Percentiles rank a stretch among this genome's conserved stretches.
phyloP scores from a whole-genome alignment of 805 yeast species.

The Sugiyamaella qingdaonensis region DNA sequence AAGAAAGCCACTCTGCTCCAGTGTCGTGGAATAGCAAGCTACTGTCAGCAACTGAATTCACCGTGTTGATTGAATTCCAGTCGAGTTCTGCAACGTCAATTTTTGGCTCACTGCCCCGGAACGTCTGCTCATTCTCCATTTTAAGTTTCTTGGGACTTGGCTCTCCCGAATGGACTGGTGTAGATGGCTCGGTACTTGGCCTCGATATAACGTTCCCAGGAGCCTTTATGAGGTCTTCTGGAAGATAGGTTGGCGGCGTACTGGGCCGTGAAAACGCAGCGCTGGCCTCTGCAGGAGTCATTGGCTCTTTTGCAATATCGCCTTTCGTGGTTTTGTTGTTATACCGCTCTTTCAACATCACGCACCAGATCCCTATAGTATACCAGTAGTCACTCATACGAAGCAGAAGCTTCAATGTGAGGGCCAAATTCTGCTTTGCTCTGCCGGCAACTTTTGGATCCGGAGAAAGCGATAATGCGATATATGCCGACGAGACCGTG shows the following conservation, averaged over 20 bases:
- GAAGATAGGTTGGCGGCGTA: constrained; percentile 17
- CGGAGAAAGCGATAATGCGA: constrained; percentile 31
- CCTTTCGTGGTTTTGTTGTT: constrained; percentile 1
- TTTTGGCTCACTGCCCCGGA: not conserved
- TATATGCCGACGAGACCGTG: constrained; percentile 33
- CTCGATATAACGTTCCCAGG: not conserved
- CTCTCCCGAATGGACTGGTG: not conserved
- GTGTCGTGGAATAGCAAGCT: constrained; percentile 3
- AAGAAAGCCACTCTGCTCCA: constrained; percentile 12
- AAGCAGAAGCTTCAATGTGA: constrained; percentile 29
- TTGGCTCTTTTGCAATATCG: not conserved
- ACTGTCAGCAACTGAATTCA: not conserved
- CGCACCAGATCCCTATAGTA: constrained; percentile 35
- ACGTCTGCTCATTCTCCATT: not conserved
- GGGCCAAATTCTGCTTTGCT: constrained; percentile 33
- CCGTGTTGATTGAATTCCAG: not conserved
- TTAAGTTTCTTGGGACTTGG: not conserved
- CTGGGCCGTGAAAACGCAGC: constrained; percentile 13
- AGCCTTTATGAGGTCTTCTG: constrained; percentile 13
- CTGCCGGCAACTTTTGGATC: constrained; percentile 26
- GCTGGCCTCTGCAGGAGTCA: not conserved
- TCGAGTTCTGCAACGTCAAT: not conserved
- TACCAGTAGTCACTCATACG: constrained; percentile 33
- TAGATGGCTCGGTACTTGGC: not conserved
- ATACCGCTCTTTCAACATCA: constrained; percentile 31